Conservation (phyloP, 2,329 filamentous ascomycete genomes). For the Knoxdaviesia capensis region DNA sequence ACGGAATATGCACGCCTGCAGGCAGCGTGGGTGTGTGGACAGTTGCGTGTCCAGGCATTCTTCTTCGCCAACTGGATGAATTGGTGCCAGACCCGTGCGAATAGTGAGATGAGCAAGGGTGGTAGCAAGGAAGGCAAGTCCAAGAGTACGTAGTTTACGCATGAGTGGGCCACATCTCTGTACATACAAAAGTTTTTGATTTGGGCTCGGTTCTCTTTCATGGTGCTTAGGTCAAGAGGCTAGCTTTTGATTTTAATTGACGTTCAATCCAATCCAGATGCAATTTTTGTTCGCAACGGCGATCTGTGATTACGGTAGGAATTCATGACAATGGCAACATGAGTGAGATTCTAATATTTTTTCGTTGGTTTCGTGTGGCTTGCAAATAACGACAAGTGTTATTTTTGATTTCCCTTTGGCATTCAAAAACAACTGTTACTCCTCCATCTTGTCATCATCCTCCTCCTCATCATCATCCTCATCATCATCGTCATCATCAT, state of each 20-base stretch:
- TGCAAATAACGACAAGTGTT: neutral
- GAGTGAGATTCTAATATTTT: no score
- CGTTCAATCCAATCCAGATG: no score
- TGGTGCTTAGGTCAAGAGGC: neutral
- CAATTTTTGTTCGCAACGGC: neutral
- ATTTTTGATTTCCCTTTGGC: constrained; percentile 3
- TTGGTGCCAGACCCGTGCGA: constrained; percentile 38
- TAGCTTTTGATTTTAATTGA: neutral
- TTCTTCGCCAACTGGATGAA: constrained; percentile 59
- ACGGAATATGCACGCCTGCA: constrained; percentile 45
- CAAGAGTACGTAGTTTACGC: no score
- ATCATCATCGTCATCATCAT: constrained; percentile 45
- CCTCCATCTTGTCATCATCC: constrained; percentile 67
- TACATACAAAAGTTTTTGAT: neutral
- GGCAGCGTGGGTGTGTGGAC: constrained; percentile 32
- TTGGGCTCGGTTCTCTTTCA: neutral
- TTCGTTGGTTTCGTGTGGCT: no score
- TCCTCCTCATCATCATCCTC: constrained; percentile 40
- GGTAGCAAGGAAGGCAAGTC: no score
- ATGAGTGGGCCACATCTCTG: neutral
- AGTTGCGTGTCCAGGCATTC: constrained; percentile 37
- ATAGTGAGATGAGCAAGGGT: neutral
- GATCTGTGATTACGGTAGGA: neutral
- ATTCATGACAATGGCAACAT: neutral
- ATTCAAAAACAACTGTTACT: constrained; percentile 25